phyloP scores from a whole-genome alignment of 768 basidiomycete species.

The Rhizopogon salebrosus region DNA sequence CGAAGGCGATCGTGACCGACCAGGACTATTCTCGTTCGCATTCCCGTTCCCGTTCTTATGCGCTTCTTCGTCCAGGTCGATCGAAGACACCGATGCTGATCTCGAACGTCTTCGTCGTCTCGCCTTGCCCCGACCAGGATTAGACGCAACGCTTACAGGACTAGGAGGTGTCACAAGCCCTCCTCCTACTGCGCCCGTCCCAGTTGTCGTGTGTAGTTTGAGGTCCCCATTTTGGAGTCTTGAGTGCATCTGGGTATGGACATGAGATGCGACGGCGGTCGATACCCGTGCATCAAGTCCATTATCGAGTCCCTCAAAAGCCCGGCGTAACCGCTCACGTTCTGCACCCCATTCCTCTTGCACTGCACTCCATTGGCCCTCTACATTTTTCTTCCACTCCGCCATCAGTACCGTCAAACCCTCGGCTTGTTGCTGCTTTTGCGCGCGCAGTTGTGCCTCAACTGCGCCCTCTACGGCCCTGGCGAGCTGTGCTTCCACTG shows the following conservation, averaged over 20 bases:
- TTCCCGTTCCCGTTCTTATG: constrained; percentile 5
- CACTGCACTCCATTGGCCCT: constrained; percentile 73
- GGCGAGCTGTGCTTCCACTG: constrained; percentile 28
- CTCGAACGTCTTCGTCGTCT: constrained; percentile 39
- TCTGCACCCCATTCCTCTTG: constrained; percentile 82
- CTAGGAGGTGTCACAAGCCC: constrained; percentile 75
- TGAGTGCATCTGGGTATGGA: constrained; percentile 31
- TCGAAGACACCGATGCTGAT: constrained; percentile 28
- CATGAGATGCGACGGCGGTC: constrained; percentile 25
- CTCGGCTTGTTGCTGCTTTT: constrained; percentile 19
- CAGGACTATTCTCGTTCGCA: constrained; percentile 8
- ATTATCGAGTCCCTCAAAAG: constrained; percentile 79
- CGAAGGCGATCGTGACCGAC: constrained; percentile 23
- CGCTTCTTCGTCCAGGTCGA: constrained; percentile 28
- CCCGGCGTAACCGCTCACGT: constrained; percentile 65
- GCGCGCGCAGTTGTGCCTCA: neutral
- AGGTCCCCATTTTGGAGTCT: constrained; percentile 26
- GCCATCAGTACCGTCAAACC: constrained; percentile 49
- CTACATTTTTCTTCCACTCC: constrained; percentile 75
- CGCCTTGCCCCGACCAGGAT: constrained; percentile 40
- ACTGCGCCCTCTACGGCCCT: constrained; percentile 30
- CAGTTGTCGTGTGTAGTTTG: constrained; percentile 16
- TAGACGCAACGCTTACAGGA: constrained; percentile 65
- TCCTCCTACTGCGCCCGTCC: constrained; percentile 21
- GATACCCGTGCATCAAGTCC: constrained; percentile 43